Evolutionary conservation across 495 filamentous ascomycete species (phyloP), one percentile per base, ranked within the genome.

Genomic region (Poronia punctata): DNA sequence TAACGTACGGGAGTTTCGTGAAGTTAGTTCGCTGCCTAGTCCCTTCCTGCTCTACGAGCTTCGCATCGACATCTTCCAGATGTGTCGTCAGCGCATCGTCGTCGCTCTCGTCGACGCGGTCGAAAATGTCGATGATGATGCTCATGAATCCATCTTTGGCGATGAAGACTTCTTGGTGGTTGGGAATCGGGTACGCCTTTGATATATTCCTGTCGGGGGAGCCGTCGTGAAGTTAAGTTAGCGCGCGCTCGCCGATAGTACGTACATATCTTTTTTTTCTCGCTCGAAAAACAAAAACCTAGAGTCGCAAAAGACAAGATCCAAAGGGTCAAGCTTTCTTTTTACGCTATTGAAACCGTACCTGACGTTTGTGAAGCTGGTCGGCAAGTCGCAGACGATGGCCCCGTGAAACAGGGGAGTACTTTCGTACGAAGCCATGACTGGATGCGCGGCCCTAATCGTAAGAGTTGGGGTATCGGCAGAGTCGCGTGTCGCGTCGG

Each of bases 101-200:
- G 53, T 89, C 77, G 17, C 66, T 68, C 45, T 72, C 64, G 41
- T 73, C 64, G 14, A 92, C 80, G 41, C 78, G 76, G 64, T 95
- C 79, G 39, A 80, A 78, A 61, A 98, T 83, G 40, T 98, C 92
- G 67, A 95, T 69, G 59, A 93, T 88, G 51, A 95, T 75, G 65
- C 72, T 84, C 18, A 85, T 82, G 56, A 75, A 71, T 45, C 71
- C 72, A 35, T 89, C 87, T 42, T 82, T 77, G 57, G 86, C 86
- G 60, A 98, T 80, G 62, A 79, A 95, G 50, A 95, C 81, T 71
- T 98, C 92, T 66, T 98, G 88, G 62, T 94, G 79, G 59, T 95
- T 85, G 32, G 92, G 92, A 27, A 98, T 79, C 68, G 90, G 79
- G 57, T 92, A 87, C 59, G 95, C 77, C 37, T 69, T 5, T 16